Base-by-base conservation (phyloP, 1,139 yeast species). In the Schwanniomyces etchellsii region DNA sequence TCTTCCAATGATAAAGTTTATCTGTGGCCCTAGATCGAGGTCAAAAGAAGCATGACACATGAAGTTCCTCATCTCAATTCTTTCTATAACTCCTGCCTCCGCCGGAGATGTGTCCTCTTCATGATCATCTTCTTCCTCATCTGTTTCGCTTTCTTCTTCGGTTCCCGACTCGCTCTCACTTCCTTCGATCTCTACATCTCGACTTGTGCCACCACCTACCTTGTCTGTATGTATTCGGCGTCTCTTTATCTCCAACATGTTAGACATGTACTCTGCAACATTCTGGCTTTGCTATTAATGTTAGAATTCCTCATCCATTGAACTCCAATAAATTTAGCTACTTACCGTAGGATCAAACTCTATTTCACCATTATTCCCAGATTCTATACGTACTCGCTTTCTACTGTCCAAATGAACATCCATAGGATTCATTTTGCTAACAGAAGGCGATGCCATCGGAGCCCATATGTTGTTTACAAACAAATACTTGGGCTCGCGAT, bases 1-100 rank as follows among this genome's bases (percentile, higher is more conserved):
- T 40, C 84, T 74, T 9, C 99, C 99, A 22, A 88, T 84, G 35
- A 93, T 85, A 48, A 93, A 86, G 54, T 91, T 93, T 40, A 91
- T 69, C 35, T 81, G 76, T 0, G 95, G 94, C 1, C 95, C 95
- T 26, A 93, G 66, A 2, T 71, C 73, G 12, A 91, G 58, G 34
- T 77, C 79, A 46, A 93, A 82, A 32, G 83, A 76, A 28, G 77
- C 81, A 48, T 91, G 98, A 75, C 97, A 65, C 73, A 83, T 83
- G 51, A 84, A 84, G 54, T 83, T 83, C 39, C 69, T 67, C 14
- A 84, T 55, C 11, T 66, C 64, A 3, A 84, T 64, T 33, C 61
- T 65, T 40, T 74, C 72, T 24, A 83, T 77, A 15, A 71, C 63
- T 5, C 82, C 82, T 0, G 80, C 74, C 16, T 51, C 48, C 0